Percentiles rank a stretch among this genome's conserved stretches.
These are phyloP conservation scores for Amanita rimosa DNA, from an alignment of 768 basidiomycete genomes.

Conservation along the genomic window DNA sequence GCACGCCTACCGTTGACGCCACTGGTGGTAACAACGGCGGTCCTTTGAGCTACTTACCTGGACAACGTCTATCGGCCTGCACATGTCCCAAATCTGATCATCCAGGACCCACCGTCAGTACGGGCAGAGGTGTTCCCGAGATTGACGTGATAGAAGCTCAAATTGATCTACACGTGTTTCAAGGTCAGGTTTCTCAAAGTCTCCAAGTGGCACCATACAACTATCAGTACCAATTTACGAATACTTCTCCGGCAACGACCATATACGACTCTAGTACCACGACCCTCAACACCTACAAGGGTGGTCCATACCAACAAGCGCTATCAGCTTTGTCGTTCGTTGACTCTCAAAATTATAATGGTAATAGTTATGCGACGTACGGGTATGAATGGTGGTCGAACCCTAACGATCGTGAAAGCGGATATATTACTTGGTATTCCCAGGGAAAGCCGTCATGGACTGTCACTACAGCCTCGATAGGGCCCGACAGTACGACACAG, in stretches of 20 bases:
- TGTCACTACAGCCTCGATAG: constrained; percentile 52
- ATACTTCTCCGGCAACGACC: constrained; percentile 35
- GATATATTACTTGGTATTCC: constrained; percentile 80
- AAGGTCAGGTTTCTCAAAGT: constrained; percentile 70
- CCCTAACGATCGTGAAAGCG: constrained; percentile 49
- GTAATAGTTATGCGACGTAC: constrained; percentile 44
- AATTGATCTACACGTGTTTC: constrained; percentile 36
- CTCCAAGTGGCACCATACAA: constrained; percentile 77
- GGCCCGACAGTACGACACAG: constrained; percentile 44
- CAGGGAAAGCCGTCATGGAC: constrained; percentile 63
- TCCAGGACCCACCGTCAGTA: constrained; percentile 63
- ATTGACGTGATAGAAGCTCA: constrained; percentile 90
- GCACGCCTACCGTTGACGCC: constrained; percentile 44
- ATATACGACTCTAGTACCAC: constrained; percentile 44
- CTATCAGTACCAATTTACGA: constrained; percentile 49
- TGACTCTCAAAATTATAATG: constrained; percentile 44
- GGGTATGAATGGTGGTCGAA: constrained; percentile 79
- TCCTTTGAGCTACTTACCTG: constrained; percentile 68
- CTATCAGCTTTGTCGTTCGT: constrained; percentile 51
- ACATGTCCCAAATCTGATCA: constrained; percentile 82
- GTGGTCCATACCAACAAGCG: constrained; percentile 68
- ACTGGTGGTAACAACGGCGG: constrained; percentile 40
- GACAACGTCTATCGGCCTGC: constrained; percentile 80
- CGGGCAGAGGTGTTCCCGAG: constrained; percentile 80
- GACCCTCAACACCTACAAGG: constrained; percentile 53